Conservation (phyloP, 2,329 filamentous ascomycete species). For the Penicillium sp. region DNA sequence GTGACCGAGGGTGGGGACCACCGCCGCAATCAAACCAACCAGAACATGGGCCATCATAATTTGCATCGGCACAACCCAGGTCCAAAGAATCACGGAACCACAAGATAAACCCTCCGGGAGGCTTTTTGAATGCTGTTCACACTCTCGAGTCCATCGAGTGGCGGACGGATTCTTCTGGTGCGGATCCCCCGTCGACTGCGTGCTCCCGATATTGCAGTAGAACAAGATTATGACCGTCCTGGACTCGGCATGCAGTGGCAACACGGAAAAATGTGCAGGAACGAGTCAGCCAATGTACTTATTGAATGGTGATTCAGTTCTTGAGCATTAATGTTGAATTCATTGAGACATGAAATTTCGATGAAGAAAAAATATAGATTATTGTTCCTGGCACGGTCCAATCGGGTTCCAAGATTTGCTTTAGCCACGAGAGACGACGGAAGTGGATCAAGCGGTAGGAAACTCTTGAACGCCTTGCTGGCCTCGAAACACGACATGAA, state of each 20-base stretch:
- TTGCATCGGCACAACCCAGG: neutral
- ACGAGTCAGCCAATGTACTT: neutral
- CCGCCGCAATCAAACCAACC: slow-evolving; percentile 2
- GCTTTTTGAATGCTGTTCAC: neutral
- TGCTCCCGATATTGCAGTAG: too few species aligned
- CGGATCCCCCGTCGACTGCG: neutral
- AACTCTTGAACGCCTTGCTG: neutral
- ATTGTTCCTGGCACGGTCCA: neutral
- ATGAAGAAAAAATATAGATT: neutral
- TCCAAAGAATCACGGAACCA: neutral
- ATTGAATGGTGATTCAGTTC: neutral
- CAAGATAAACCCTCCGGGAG: neutral
- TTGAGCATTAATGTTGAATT: neutral
- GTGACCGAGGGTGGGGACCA: neutral
- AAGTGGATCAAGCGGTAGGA: neutral
- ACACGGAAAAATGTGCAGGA: neutral
- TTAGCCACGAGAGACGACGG: neutral
- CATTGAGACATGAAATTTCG: neutral
- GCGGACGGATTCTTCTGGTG: neutral
- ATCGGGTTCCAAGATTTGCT: neutral
- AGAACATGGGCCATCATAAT: neutral
- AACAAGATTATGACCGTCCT: too few species aligned
- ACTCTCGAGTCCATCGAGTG: neutral
- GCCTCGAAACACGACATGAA: neutral
- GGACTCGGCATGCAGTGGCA: too few species aligned